Base-by-base conservation (phyloP, 2,329 filamentous ascomycete genomes). In the Hypoxylon sp. region DNA sequence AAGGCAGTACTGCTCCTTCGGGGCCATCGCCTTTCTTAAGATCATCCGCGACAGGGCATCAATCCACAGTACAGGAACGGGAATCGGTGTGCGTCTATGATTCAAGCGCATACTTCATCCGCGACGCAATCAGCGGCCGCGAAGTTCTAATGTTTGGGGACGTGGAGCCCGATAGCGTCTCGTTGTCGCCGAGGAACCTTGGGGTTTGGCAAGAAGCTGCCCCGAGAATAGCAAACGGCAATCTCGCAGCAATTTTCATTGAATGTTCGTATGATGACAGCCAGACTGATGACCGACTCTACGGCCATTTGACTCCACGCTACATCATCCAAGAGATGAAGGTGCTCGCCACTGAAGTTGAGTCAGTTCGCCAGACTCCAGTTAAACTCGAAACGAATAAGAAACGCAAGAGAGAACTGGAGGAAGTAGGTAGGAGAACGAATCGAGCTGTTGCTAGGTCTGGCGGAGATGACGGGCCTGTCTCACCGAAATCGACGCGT, bases 111-210 rank as follows among this genome's bases (percentile, higher is more conserved):
- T 98, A 94, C 80, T 98, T 99, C 80, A 92, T 99, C 71, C 92
- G 93, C 39, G 92, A 96, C 66, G 84, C 91, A 35, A 78, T 82
- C 0, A 92, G 89, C 0, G 87, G 88, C 1, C 87, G 87, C 33
- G 95, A 99, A 80, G 88, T 98, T 2, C 87, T 99, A 66, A 92
- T 99, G 53, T 98, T 98, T 77, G 96, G 96, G 17, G 96, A 99
- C 73, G 93, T 98, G 39, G 96, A 99, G 77, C 94, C 96, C 0
- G 96, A 99, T 79, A 91, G 90, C 8, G 81, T 98, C 26, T 97
- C 94, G 0, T 81, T 95, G 1, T 91, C 88, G 1, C 94, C 95
- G 0, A 90, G 94, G 24, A 98, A 96, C 72, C 82, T 86, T n/a
- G 84, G 85, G 13, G 89, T 99, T 13, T 99, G 96, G 96, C 87